A percentile compares a stretch with the other conserved stretches of the same genome.
These are phyloP conservation scores for Capronia epimyces DNA, from an alignment of 2,329 filamentous ascomycete species.

Conservation along the genomic window DNA sequence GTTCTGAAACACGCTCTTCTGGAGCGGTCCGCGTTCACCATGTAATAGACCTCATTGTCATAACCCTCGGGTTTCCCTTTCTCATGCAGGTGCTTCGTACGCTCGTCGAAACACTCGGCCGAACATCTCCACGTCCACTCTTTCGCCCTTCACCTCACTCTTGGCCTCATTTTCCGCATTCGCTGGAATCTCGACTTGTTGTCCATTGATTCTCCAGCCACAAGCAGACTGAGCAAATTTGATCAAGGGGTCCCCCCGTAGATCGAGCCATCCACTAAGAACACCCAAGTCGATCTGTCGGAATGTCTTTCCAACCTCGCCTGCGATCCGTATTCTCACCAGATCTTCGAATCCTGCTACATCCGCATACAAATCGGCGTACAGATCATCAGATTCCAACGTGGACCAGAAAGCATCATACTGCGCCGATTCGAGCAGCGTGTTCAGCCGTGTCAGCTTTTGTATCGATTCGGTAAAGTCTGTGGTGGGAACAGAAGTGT, in stretches of 20 bases:
- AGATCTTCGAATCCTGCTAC: constrained; percentile 92
- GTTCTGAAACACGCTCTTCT: too few species aligned
- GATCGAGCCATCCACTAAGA: constrained; percentile 70
- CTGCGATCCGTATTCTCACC: constrained; percentile 82
- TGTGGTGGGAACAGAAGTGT: constrained; percentile 39
- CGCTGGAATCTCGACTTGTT: constrained; percentile 67
- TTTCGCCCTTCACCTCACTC: constrained; percentile 90
- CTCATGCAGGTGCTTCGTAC: constrained; percentile 71
- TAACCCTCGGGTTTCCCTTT: neutral
- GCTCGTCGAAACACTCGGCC: constrained; percentile 69
- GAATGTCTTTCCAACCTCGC: constrained; percentile 75
- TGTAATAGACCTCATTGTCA: neutral
- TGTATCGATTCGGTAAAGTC: constrained; percentile 77
- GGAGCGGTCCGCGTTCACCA: too few species aligned
- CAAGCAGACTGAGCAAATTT: constrained; percentile 82
- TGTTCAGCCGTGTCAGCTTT: constrained; percentile 79
- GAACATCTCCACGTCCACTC: constrained; percentile 59
- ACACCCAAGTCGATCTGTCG: constrained; percentile 64
- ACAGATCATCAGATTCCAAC: constrained; percentile 87
- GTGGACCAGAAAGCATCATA: constrained; percentile 92
- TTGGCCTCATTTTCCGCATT: constrained; percentile 98
- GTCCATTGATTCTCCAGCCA: constrained; percentile 72
- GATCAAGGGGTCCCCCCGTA: constrained; percentile 59
- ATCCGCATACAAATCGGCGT: constrained; percentile 91
- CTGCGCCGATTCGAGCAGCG: constrained; percentile 80